A percentile compares a stretch with the other conserved stretches of the same genome.
Evolutionary conservation across 805 yeast genomes (phyloP).

Genomic region (Pichia nakasei): DNA sequence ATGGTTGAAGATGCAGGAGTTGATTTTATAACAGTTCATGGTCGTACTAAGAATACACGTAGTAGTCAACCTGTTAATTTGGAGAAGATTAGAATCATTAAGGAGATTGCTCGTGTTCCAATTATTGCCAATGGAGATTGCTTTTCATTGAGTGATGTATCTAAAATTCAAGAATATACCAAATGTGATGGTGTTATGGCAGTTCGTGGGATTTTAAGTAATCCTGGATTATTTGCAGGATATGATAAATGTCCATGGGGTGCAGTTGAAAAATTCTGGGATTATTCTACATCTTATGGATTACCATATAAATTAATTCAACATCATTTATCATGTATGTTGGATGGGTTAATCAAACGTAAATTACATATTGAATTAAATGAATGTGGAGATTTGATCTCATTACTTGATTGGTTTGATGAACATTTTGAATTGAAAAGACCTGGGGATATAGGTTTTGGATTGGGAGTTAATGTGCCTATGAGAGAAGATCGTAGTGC

Average conservation of each 20-base stretch:
- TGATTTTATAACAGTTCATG: constrained; percentile 91
- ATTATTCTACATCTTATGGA: constrained; percentile 70
- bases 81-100: constrained; percentile 67
- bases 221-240: constrained; percentile 86
- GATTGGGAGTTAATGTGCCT: constrained; percentile 28
- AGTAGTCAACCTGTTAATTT: constrained; percentile 76
- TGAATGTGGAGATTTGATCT: constrained; percentile 45
- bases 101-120: constrained; percentile 54
- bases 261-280: constrained; percentile 78
- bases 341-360: constrained; percentile 45
- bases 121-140: constrained; percentile 99
- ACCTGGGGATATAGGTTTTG: constrained; percentile 64
- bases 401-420: constrained; percentile 81
- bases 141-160: constrained; percentile 56
- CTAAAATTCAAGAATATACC: constrained; percentile 51
- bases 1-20: constrained; percentile 81
- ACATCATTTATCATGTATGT: constrained; percentile 86
- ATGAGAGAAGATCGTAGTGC: constrained; percentile 8
- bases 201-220: constrained; percentile 76
- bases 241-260: constrained; percentile 76
- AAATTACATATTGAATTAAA: constrained; percentile 54
- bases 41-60: constrained; percentile 77
- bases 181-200: constrained; percentile 94
- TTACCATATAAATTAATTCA: constrained; percentile 76
- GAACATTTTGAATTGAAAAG: constrained; percentile 55